Base-by-base conservation (phyloP, 305 asterid species). In the Ilex paraguariensis region DNA sequence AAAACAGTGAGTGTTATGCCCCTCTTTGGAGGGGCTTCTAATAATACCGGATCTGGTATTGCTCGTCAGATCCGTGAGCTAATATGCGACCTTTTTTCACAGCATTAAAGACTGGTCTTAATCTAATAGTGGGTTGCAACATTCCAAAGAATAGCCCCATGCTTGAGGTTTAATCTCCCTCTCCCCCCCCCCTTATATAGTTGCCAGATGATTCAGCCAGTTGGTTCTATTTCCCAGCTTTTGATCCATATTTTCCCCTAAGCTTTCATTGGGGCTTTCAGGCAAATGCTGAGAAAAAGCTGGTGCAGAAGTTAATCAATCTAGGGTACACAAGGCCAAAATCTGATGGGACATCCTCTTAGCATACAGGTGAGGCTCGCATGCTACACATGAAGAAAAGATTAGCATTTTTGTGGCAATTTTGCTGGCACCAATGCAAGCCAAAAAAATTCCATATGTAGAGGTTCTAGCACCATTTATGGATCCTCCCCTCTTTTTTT, bases 71-170 rank as follows among this genome's bases (percentile, higher is more conserved):
- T 70, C 15, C 62, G 21, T 62, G 32, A 16, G 59, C 78, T 85
- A 65, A 81, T 68, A 30, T 39, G n/a, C 42, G 44, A 50, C 62
- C 51, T 74, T 49, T 21, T 50, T 67, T 76, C 55, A 57, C 84
- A 92, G 97, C 77, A 77, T 59, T 82, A 59, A 92, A 72, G 87
- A 89, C 96, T 62, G 95, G 94, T 57, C 83, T 89, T 8, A 86
- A 79, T 65, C 68, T 87, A 39, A 74, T 89, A 57, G 79, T 92
- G 54, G 96, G 28, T 21, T 21, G 1, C 28, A 83, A 87, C 73
- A 79, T 89, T 60, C 95, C 96, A 36, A 89, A 85, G 82, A 81
- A 84, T 64, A 84, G 72, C 79, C 91, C 94, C 54, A 66, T 80
- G 77, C 86, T 91, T 63, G 98, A 91, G 97, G 97, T 90, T 66